Percentiles rank a stretch among this genome's conserved stretches.
phyloP scores from a whole-genome alignment of 192 early-diverging fungal species.

The Rhizophagus clarus region DNA sequence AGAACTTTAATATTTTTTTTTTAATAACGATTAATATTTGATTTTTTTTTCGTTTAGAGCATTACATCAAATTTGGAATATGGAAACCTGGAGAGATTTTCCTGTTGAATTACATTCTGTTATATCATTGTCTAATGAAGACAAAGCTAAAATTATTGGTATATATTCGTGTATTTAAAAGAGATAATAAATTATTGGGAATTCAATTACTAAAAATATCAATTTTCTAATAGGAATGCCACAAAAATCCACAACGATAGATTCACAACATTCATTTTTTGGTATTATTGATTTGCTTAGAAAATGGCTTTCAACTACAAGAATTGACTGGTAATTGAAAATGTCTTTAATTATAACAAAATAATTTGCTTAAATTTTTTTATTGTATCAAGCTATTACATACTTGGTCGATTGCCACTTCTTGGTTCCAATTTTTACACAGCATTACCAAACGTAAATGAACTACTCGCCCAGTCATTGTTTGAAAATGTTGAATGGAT shows the following conservation, averaged over 20 bases:
- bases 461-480: slow-evolving; percentile 34
- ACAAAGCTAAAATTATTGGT: neutral
- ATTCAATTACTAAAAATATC: too few relatives aligned
- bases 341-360: neutral
- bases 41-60: neutral
- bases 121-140: neutral
- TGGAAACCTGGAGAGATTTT: neutral
- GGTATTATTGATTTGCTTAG: neutral
- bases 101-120: slow-evolving; percentile 4
- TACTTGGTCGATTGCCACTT: slow-evolving; percentile 34
- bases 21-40: neutral
- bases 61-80: slow-evolving; percentile 10
- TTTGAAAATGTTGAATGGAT: slow-evolving; percentile 38
- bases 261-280: neutral
- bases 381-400: slow-evolving; percentile 20
- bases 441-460: slow-evolving; percentile 30
- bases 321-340: slow-evolving; percentile 4
- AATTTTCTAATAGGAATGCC: neutral
- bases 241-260: neutral
- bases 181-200: neutral
- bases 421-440: slow-evolving; percentile 40
- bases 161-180: neutral
- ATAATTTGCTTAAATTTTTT: neutral
- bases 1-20: neutral
- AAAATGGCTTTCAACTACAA: neutral